These are phyloP conservation scores for Carex arenaria DNA, from an alignment of 202 grass and related monocot species.

Conservation along the genomic window DNA sequence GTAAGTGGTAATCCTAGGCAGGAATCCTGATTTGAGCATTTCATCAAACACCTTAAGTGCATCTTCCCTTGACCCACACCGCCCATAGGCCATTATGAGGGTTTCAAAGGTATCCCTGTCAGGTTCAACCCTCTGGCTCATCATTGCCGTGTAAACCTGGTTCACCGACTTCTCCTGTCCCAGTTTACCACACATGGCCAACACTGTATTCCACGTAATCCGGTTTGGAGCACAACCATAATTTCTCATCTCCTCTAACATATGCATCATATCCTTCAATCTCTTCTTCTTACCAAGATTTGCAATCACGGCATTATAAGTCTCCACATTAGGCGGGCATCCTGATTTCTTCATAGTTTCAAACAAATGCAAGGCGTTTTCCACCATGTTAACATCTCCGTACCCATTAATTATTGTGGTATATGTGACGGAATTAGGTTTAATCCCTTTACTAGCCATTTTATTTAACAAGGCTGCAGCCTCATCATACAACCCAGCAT, in stretches of 20 bases:
- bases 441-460: conserved; percentile 59
- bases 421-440: conserved; percentile 70
- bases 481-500: conserved; percentile 66
- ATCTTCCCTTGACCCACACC: conserved; percentile 54
- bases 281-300: conserved; percentile 81
- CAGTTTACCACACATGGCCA: conserved; percentile 67
- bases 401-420: conserved; percentile 67
- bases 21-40: conserved; percentile 59
- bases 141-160: conserved; percentile 55
- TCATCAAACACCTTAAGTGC: conserved; percentile 81
- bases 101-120: conserved; percentile 73
- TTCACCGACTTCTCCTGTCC: conserved; percentile 70
- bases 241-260: conserved; percentile 62
- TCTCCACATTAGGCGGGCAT: conserved; percentile 50
- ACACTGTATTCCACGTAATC: conserved; percentile 87
- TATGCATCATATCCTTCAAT: conserved; percentile 46
- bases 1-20: conserved; percentile 69
- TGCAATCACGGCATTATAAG: conserved; percentile 64
- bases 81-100: conserved; percentile 68
- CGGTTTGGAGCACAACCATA: conserved; percentile 64
- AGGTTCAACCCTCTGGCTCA: conserved; percentile 53
- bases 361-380: conserved; percentile 59
- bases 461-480: conserved; percentile 48
- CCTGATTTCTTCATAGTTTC: conserved; percentile 68
- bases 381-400: conserved; percentile 52